These are phyloP conservation scores for Nitzschia palea DNA, from an alignment of 108 stramenopile genomes.

Conservation along the genomic window DNA sequence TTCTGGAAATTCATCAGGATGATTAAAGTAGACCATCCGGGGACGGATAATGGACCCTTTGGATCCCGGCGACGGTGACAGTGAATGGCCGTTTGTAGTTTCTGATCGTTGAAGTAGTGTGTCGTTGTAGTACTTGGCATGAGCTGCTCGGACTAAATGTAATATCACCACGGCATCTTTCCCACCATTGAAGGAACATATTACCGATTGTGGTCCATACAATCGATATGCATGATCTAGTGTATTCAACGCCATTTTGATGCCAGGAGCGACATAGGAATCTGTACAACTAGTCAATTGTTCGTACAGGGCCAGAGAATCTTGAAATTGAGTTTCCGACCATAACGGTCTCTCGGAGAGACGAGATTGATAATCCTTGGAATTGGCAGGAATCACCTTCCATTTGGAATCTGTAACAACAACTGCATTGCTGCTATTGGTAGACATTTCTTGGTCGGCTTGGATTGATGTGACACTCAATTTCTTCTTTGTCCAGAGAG, in stretches of 20 bases:
- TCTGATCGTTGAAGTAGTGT: constrained; percentile 1
- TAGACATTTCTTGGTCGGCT: background rate
- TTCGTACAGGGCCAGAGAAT: constrained; percentile 62
- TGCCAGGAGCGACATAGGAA: constrained; percentile 49
- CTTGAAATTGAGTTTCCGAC: constrained; percentile 60
- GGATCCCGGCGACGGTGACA: constrained; percentile 65
- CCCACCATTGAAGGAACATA: constrained; percentile 96
- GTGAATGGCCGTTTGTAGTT: constrained; percentile 18
- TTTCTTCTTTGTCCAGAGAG: background rate
- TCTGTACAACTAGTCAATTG: constrained; percentile 56
- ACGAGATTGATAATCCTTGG: constrained; percentile 16
- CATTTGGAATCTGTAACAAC: constrained; percentile 21
- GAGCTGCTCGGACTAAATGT: constrained; percentile 90
- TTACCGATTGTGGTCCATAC: constrained; percentile 74
- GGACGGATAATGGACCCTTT: constrained; percentile 64
- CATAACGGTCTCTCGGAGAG: constrained; percentile 40
- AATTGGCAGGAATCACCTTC: constrained; percentile 24
- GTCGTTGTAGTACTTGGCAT: constrained; percentile 65
- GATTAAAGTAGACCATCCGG: constrained; percentile 79
- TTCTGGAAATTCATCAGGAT: constrained; percentile 80
- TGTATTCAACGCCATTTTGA: constrained; percentile 62
- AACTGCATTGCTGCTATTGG: background rate
- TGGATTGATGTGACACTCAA: background rate
- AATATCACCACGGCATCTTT: constrained; percentile 98
- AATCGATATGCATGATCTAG: constrained; percentile 79